Base-by-base conservation (phyloP, 1,139 yeast species). In the Zygoascus hellenicus region DNA sequence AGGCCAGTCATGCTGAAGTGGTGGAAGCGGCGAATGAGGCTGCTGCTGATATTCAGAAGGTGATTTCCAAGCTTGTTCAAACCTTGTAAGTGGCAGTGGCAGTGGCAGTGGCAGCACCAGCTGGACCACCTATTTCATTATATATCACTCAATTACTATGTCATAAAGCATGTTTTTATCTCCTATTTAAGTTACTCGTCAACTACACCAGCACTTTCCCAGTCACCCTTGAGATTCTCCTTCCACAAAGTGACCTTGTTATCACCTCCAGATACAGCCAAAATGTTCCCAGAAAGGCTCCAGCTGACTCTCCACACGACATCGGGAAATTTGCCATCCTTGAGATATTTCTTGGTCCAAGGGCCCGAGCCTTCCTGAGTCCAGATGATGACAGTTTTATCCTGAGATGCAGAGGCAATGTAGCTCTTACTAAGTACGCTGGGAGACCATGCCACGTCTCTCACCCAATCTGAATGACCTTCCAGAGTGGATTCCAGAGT, bases 371-470 rank as follows among this genome's bases (percentile, higher is more conserved):
- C 77, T 54, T 83, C 90, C 61, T 80, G 82, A 19, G 96, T 83
- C 98, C 98, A 92, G 64, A 92, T 86, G 54, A 89, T 75, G 48
- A 94, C 97, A 1, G 95, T 85, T 64, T 89, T 83, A 66, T 94
- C 98, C 70, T 94, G 98, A 15, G 97, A 90, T 13, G 97, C 97
- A 41, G 96, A 83, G n/a, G 98, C 98, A 61, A 92, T 85, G 66
- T 89, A 92, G 15, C 95, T 81, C 58, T 88, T 85, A 43, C 88
- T 78, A 52, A 92, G 74, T 40, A 87, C 81, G 1, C 95, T 83
- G 43, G 97, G 96, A 14, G 96, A 88, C 98, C 98, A 92, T 6
- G 95, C 90, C 51, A 92, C 97, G 66, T 92, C 99, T 65, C 98
- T 81, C 33, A 92, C 97, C 98, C 98, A 94, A 68, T 92, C 98